Percentiles rank a stretch among this genome's conserved stretches.
These are phyloP conservation scores for Orbilia quercus DNA, from an alignment of 2,329 filamentous ascomycete genomes.

Conservation along the genomic window DNA sequence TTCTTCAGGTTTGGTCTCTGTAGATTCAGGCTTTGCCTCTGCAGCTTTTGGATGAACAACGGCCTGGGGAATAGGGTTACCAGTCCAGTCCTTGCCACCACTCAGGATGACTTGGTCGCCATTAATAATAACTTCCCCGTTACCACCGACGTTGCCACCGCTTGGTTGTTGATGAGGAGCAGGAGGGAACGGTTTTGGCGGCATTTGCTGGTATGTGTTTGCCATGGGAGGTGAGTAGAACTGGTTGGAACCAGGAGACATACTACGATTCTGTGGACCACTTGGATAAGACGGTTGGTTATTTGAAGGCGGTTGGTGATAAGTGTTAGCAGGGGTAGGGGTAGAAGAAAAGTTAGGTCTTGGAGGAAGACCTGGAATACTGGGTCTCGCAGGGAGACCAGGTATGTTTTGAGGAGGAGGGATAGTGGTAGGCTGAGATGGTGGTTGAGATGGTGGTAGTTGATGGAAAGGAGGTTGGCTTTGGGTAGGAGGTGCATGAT, in stretches of 20 bases:
- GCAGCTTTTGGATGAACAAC: constrained; percentile 23
- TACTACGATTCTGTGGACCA: constrained; percentile 38
- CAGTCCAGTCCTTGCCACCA: constrained; percentile 49
- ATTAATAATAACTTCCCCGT: constrained; percentile 55
- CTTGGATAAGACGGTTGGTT: constrained; percentile 41
- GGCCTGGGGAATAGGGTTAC: constrained; percentile 47
- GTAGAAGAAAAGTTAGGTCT: constrained; percentile 69
- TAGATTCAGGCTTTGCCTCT: constrained; percentile 18
- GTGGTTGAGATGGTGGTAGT: constrained; percentile 53
- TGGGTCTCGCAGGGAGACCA: constrained; percentile 67
- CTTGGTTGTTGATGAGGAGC: constrained; percentile 26
- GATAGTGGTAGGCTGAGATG: constrained; percentile 60
- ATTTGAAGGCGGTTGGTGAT: constrained; percentile 57
- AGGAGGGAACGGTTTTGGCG: constrained; percentile 46
- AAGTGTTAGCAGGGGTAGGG: constrained; percentile 45
- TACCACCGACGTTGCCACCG: constrained; percentile 35
- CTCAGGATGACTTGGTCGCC: constrained; percentile 56
- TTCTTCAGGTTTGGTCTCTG: constrained; percentile 33
- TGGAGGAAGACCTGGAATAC: constrained; percentile 71
- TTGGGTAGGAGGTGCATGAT: constrained; percentile 57
- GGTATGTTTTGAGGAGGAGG: constrained; percentile 64
- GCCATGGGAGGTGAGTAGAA: constrained; percentile 44
- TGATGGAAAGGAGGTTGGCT: constrained; percentile 57
- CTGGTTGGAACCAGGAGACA: constrained; percentile 49
- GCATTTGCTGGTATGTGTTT: constrained; percentile 37